Base-by-base conservation (phyloP, 2,329 filamentous ascomycete species). In the Talaromyces sp. region DNA sequence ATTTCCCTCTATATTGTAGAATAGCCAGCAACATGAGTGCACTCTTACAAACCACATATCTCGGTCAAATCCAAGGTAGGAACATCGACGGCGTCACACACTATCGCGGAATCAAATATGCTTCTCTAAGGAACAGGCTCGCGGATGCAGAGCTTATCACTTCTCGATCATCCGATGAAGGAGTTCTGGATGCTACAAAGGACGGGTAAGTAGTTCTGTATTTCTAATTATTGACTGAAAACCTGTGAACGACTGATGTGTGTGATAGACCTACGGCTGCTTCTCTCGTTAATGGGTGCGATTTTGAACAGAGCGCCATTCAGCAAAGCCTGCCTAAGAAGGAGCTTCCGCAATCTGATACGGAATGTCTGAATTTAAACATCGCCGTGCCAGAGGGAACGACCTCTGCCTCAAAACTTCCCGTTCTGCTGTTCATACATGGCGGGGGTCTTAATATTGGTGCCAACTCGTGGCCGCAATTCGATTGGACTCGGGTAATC, bases 391-490 rank as follows among this genome's bases (percentile, higher is more conserved):
- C 84, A 1, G 66, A 69, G 7, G 64, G 66, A 45, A 71, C 54
- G 10, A 71, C 67, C 1, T 59, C 39, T 0, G 63, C 69, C 4
- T 71, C 73, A 13, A 78, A 77, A 6, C 73, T 85, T 2, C 84
- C 84, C 0, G 83, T 86, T 0, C 76, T 85, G 45, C 77, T 84
- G 1, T 85, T 84, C 67, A 78, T 86, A 4, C 83, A 86, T 66
- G 84, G 84, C 0, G 84, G 84, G 11, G 84, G 81, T 0, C 81
- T 84, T 58, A 72, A 74, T 2, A 76, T 81, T 2, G 84, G 84
- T 2, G 82, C 82, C 3, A 83, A 80, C 49, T 84, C 79, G 50
- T 86, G 82, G 77, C 84, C 84, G 0, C 82, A 85, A 43, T 84
- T 83, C 67, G 80, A 85, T 66, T 72, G 80, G 22, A 73, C 73